phyloP scores from a whole-genome alignment of 129 eudicot genomes.

The Escallonia herrerae region DNA sequence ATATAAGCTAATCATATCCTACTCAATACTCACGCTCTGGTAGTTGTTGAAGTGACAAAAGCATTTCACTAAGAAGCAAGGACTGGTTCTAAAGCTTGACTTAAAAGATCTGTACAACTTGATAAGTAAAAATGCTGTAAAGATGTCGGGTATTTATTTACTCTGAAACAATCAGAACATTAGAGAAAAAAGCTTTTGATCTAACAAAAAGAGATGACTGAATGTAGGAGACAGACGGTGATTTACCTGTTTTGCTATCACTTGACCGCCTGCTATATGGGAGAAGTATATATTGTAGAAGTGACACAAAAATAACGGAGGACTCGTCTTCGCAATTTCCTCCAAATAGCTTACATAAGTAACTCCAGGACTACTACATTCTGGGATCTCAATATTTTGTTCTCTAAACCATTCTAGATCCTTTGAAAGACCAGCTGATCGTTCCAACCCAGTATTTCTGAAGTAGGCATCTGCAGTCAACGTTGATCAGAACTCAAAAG shows the following conservation, averaged over 20 bases:
- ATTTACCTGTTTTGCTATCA: constrained; percentile 49
- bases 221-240: not conserved
- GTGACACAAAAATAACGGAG: constrained; percentile 55
- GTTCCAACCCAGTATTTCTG: constrained; percentile 60
- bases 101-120: too few species aligned
- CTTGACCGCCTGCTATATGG: constrained; percentile 77
- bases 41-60: too few species aligned
- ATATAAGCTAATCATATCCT: too few species aligned
- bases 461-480: constrained; percentile 61
- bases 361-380: constrained; percentile 53
- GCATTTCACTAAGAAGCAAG: too few species aligned
- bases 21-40: too few species aligned
- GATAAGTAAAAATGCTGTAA: too few species aligned
- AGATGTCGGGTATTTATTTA: too few species aligned
- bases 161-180: too few species aligned
- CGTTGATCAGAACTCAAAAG: not conserved
- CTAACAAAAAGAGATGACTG: not conserved
- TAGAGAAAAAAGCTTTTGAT: too few species aligned
- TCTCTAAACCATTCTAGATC: constrained; percentile 55
- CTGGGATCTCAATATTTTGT: constrained; percentile 44
- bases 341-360: constrained; percentile 47
- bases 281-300: constrained; percentile 87
- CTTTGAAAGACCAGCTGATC: constrained; percentile 34
- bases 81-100: too few species aligned
- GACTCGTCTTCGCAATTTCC: constrained; percentile 43